Conservation (phyloP, 352 stramenopile species). For the Blastocystis sp. region DNA sequence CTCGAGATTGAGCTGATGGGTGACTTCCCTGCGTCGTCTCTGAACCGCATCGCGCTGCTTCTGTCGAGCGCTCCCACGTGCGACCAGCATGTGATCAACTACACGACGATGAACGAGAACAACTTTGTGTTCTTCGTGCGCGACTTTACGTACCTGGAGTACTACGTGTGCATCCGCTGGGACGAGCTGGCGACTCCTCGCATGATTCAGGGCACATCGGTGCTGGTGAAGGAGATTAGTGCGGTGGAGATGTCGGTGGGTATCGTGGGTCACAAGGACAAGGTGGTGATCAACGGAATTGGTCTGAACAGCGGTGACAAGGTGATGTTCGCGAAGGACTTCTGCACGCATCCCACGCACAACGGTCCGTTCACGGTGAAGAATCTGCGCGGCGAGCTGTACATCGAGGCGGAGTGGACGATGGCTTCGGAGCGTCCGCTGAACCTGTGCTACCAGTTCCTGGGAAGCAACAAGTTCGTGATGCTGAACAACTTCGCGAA, state of each 20-base stretch:
- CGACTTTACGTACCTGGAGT: not conserved
- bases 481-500: not conserved
- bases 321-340: conserved; percentile 45
- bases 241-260: conserved; percentile 6
- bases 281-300: not conserved
- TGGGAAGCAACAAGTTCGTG: conserved; percentile 6
- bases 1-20: conserved; percentile 14
- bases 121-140: conserved; percentile 4
- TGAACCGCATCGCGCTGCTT: conserved; percentile 7
- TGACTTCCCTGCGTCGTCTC: not conserved
- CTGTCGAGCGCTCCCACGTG: conserved; percentile 22
- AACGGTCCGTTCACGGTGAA: conserved; percentile 44
- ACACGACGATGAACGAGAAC: not conserved
- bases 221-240: conserved; percentile 17
- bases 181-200: not conserved
- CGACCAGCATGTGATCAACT: not conserved
- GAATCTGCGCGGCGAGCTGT: not conserved
- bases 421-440: not conserved
- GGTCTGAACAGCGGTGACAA: conserved; percentile 34
- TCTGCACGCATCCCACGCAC: not conserved
- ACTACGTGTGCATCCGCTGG: conserved; percentile 40
- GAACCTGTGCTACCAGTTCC: conserved; percentile 29
- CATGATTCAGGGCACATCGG: not conserved
- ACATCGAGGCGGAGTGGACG: conserved; percentile 23
- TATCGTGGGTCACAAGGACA: conserved; percentile 31